Evolutionary conservation across 192 early-diverging fungal genomes (phyloP), one percentile per base, ranked within the genome.

Genomic region (Entomortierella chlamydospora): DNA sequence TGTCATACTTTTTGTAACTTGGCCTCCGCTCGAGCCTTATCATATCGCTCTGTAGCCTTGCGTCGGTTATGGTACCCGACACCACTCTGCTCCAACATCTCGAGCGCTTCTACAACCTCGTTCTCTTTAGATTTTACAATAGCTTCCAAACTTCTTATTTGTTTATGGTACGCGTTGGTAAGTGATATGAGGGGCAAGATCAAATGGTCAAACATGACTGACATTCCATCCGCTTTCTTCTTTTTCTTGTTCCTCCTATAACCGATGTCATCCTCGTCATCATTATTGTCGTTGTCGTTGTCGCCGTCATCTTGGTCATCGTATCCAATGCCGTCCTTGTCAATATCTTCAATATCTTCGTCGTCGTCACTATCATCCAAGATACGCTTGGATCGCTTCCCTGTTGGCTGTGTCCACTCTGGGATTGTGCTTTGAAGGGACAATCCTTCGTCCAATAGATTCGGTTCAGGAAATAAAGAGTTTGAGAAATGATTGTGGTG

Each of bases 51-150:
- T 42, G 76, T 79, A 6, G 43, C 62, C 22, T 63, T 61, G 22
- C 76, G 47, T 30, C 76, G 67, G 26, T 70, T 70, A 20, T 59
- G 67, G 50, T 79, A 69, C 3, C 49, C 59, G 11, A 70, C 37
- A 1, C 76, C 76, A 50, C 55, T 60, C 15, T 70, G 68, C 42
- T 70, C 76, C 57, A 79, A 12, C 50, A 79, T 49, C 68, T 79
- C 76, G 1, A 79, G 45, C 9, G 76, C 68, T 29, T 79, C 76
- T 29, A 70, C 57, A 8, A 79, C 76, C 22, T 79, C 76, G 29
- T 70, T 64, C 29, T 79, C 76, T 28, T 79, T 79, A 26, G 68
- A 33, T 18, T 70, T 70, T 39, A 79, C 68, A 6, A 70, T 33
- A 12, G 41, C 23, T 29, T 79, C 76, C 25, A 59, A 20, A 7